phyloP scores from a whole-genome alignment of 495 filamentous ascomycete species.

The Tuber brumale region DNA sequence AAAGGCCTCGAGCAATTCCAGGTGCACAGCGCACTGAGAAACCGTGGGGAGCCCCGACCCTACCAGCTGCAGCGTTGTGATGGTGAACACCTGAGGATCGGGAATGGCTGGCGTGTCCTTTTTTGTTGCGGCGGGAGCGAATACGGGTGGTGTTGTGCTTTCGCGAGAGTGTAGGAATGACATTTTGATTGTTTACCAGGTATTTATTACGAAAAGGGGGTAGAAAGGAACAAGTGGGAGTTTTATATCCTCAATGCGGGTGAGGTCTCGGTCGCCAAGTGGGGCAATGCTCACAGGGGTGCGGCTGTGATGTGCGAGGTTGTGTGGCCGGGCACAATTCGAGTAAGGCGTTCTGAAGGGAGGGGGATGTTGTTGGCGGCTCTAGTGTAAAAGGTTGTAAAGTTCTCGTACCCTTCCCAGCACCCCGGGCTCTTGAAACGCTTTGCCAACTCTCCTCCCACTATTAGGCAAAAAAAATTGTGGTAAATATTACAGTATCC shows the following conservation, averaged over 20 bases:
- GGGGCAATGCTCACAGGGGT: neutral
- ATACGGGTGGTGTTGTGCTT: slow-evolving; percentile 8
- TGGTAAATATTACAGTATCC: no score
- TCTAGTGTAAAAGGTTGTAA: no score
- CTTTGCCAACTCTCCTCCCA: no score
- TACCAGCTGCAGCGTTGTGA: slow-evolving; percentile 5
- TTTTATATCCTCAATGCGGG: neutral
- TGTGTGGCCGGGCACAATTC: neutral
- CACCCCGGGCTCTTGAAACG: no score
- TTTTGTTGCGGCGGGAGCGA: slow-evolving; percentile 11
- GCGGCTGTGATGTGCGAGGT: neutral
- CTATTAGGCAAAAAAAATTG: no score
- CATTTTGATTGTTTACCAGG: neutral
- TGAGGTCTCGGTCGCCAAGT: neutral
- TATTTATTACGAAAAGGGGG: neutral
- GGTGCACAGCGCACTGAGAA: slow-evolving; percentile 59
- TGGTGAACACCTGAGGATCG: slow-evolving; percentile 25
- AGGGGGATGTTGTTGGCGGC: no score
- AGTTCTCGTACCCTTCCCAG: no score
- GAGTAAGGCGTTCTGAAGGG: no score
- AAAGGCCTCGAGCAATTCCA: slow-evolving; percentile 68
- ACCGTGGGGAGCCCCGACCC: slow-evolving; percentile 19
- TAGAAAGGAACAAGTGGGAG: neutral
- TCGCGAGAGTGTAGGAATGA: neutral
- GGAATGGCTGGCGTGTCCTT: slow-evolving; percentile 29